Evolutionary conservation across 2,329 filamentous ascomycete genomes (phyloP).

Genomic region (Aspergillus calidoustus): DNA sequence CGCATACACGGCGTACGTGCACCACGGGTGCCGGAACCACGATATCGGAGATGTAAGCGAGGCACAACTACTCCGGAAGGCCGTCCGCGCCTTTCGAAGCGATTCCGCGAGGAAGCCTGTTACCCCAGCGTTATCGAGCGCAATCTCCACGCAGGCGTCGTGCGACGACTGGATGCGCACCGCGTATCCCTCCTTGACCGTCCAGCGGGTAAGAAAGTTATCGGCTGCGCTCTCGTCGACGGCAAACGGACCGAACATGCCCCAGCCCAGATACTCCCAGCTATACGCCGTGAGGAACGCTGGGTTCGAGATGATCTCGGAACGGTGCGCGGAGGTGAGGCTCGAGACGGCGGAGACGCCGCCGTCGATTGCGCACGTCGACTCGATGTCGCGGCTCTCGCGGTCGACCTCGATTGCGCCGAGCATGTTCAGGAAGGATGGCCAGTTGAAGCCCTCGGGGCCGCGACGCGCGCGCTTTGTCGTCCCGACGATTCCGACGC

Average conservation of each 20-base stretch:
- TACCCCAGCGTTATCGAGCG: slow-evolving; percentile 50
- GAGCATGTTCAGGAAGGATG: slow-evolving; percentile 57
- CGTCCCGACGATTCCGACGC: slow-evolving; percentile 61
- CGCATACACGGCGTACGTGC: slow-evolving; percentile 61
- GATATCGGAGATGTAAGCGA: slow-evolving; percentile 49
- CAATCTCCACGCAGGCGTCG: slow-evolving; percentile 57
- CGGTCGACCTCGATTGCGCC: slow-evolving; percentile 64
- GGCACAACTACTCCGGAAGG: slow-evolving; percentile 60
- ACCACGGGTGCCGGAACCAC: slow-evolving; percentile 56
- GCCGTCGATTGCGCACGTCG: slow-evolving; percentile 62
- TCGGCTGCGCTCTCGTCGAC: slow-evolving; percentile 63
- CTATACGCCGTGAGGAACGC: slow-evolving; percentile 52
- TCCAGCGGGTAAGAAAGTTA: slow-evolving; percentile 63
- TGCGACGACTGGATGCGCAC: slow-evolving; percentile 60
- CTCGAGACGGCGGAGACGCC: slow-evolving; percentile 64
- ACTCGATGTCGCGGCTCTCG: slow-evolving; percentile 65
- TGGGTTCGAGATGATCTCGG: slow-evolving; percentile 52
- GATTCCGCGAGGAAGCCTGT: slow-evolving; percentile 59
- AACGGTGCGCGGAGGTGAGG: slow-evolving; percentile 58
- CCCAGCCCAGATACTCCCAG: slow-evolving; percentile 52
- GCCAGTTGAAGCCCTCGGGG: slow-evolving; percentile 18
- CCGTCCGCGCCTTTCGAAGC: slow-evolving; percentile 62
- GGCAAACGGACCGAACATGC: slow-evolving; percentile 48
- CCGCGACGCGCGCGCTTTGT: slow-evolving; percentile 58
- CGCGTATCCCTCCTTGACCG: slow-evolving; percentile 55